Evolutionary conservation across 768 basidiomycete genomes (phyloP).

Genomic region (Suillus spraguei): DNA sequence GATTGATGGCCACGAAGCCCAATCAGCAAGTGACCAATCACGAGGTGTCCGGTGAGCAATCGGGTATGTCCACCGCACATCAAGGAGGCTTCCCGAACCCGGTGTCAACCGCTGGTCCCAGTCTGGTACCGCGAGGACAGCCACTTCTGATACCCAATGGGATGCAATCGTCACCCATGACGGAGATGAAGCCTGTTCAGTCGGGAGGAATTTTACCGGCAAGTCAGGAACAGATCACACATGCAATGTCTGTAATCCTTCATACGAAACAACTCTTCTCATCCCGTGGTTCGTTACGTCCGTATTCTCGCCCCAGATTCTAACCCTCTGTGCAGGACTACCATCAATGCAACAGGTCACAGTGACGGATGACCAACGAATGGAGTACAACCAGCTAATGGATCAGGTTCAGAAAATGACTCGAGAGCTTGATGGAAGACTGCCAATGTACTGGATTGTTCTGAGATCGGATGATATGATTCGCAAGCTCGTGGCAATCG

Average conservation of each 20-base stretch:
- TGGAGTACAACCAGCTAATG: slow-evolving; percentile 52
- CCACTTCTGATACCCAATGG: background rate
- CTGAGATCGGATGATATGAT: slow-evolving; percentile 51
- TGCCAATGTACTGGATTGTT: slow-evolving; percentile 49
- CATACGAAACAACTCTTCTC: slow-evolving; percentile 38
- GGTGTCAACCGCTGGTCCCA: background rate
- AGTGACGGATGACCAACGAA: slow-evolving; percentile 54
- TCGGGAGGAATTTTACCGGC: slow-evolving; percentile 10
- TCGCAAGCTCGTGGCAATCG: slow-evolving; percentile 55
- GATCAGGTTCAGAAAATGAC: slow-evolving; percentile 50
- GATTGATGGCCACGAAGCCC: background rate
- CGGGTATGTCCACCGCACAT: slow-evolving; percentile 15
- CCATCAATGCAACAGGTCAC: slow-evolving; percentile 37
- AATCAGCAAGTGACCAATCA: slow-evolving; percentile 5
- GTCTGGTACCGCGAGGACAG: background rate
- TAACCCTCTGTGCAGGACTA: slow-evolving; percentile 34
- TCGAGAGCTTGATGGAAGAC: slow-evolving; percentile 50
- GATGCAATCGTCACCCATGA: slow-evolving; percentile 1
- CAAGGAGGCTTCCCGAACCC: slow-evolving; percentile 13
- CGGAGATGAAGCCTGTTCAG: slow-evolving; percentile 5
- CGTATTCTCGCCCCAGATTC: slow-evolving; percentile 15
- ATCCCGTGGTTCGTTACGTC: slow-evolving; percentile 29
- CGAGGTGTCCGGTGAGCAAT: slow-evolving; percentile 13
- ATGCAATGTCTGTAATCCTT: slow-evolving; percentile 29
- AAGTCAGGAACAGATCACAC: slow-evolving; percentile 38